Base-by-base conservation (phyloP, 495 filamentous ascomycete species). In the Podospora australis region DNA sequence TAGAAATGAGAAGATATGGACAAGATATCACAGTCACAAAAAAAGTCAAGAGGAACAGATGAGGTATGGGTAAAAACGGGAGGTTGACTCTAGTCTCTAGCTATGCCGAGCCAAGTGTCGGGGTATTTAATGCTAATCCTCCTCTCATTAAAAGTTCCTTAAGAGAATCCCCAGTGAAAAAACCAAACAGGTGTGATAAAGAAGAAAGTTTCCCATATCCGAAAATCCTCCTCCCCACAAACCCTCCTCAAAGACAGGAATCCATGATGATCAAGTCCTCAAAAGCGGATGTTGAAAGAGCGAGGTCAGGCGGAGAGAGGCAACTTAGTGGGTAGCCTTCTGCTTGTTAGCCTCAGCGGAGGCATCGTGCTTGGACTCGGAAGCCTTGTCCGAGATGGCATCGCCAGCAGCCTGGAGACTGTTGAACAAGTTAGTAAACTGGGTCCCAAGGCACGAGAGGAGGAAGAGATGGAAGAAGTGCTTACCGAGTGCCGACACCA, bases 261-360 rank as follows among this genome's bases (percentile, higher is more conserved):
- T 43, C 40, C 14, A 36, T 36, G 32, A 48, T 43, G 47, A 39
- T 23, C 32, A 41, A 34, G 43, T 29, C 44, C 42, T 35, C 30
- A 48, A 46, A 44, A 41, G 16, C 32, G 24, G 21, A 44, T 43
- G 28, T 55, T 28, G 50, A 32, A 41, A 22, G 24, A 36, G 55
- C 47, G n/a, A n/a, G n/a, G n/a, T n/a, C n/a, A n/a, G n/a, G n/a
- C n/a, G n/a, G n/a, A n/a, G 51, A 43, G 28, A 43, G 40, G 44
- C 56, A 54, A n/a, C 62, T 71, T 77, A 78, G 71, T 78, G 75
- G 60, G 72, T 77, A 44, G 64, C 65, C 43, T 66, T 52, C 72
- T 79, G 70, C 76, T 78, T 79, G 75, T 79, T 69, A 64, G 66
- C 66, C 57, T 78, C 75, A 59, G 73, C 75, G 54, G 66, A 68